Base-by-base conservation (phyloP, 108 stramenopile species). In the Thalassiosira profunda region DNA sequence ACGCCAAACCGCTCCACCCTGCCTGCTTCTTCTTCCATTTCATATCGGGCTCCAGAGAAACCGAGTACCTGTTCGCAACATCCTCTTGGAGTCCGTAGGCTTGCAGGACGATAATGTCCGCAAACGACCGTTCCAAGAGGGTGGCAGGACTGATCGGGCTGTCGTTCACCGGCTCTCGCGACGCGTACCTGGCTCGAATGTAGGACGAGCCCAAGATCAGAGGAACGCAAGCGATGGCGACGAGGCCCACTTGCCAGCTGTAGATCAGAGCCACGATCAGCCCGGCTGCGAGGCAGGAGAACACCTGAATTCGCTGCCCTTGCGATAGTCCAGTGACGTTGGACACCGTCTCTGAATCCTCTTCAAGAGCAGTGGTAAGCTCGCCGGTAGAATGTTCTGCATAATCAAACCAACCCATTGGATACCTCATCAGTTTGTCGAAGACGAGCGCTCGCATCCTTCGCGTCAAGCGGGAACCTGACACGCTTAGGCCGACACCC, bases 61-160 rank as follows among this genome's bases (percentile, higher is more conserved):
- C 33, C 12, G 52, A 20, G 63, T 84, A 88, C 40, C 66, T 42
- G 20, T n/a, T 41, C 31, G 72, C 48, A 8, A 83, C 65, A 46
- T 59, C 51, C 0, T 54, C 41, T 25, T 82, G 67, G 9, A 87
- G 59, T 36, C 70, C 79, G 44, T 71, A 84, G 43, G 83, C 66
- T 24, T 80, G 82, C 9, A 75, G 26, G 6, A 91, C 59, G 34
- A 62, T 40, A 35, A 75, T 75, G 20, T 68, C 34, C 2, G 42
- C 55, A 52, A 75, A 56, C 7, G 58, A 37, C 7, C 67, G 37
- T 37, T 75, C 74, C 1, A 75, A 37, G 11, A 75, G 30, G 2
- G 74, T 75, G 12, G 67, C 67, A 23, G 74, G 59, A 3, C 33
- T 37, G 12, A 43, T 43, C 5, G 28, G 9, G 11, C 35, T 40